Percentiles rank a stretch among this genome's conserved stretches.
phyloP scores from a whole-genome alignment of 1,139 yeast genomes.

The Blastobotrys serpentis region DNA sequence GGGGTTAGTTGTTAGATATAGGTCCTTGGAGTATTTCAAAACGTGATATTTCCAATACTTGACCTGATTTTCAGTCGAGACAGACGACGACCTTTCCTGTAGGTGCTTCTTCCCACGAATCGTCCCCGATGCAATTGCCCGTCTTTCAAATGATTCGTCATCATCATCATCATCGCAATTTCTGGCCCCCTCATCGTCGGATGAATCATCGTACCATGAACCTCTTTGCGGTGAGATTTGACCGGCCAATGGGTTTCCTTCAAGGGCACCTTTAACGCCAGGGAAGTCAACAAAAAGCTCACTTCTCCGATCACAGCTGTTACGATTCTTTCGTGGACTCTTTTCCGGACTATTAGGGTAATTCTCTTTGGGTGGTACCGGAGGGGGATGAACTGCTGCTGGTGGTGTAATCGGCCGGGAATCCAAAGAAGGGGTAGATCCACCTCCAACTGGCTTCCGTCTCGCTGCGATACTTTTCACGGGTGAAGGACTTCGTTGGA shows the following conservation, averaged over 20 bases:
- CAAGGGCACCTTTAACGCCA: slow-evolving; percentile 7
- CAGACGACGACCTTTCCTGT: background rate
- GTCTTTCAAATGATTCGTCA: slow-evolving; percentile 15
- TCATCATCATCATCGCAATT: slow-evolving; percentile 15
- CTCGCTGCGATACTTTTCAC: background rate
- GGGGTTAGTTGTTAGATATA: slow-evolving; percentile 35
- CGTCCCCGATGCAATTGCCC: slow-evolving; percentile 11
- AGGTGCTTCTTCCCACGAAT: slow-evolving; percentile 3
- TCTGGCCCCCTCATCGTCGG: background rate
- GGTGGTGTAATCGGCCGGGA: background rate
- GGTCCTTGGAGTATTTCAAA: slow-evolving; percentile 33
- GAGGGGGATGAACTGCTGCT: slow-evolving; percentile 5
- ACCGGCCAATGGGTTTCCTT: slow-evolving; percentile 3
- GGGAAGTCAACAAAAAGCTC: slow-evolving; percentile 9
- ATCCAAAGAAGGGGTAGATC: background rate
- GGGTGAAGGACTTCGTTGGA: background rate
- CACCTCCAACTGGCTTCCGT: slow-evolving; percentile 11
- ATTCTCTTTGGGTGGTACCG: slow-evolving; percentile 7
- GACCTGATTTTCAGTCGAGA: background rate
- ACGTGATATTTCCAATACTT: slow-evolving; percentile 33
- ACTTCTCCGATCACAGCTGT: background rate
- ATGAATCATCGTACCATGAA: background rate
- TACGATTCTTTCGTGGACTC: background rate
- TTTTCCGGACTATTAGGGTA: background rate
- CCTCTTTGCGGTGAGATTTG: background rate